Conservation (phyloP, 192 early-diverging fungal genomes). For the Gaertneriomyces semiglobifer region DNA sequence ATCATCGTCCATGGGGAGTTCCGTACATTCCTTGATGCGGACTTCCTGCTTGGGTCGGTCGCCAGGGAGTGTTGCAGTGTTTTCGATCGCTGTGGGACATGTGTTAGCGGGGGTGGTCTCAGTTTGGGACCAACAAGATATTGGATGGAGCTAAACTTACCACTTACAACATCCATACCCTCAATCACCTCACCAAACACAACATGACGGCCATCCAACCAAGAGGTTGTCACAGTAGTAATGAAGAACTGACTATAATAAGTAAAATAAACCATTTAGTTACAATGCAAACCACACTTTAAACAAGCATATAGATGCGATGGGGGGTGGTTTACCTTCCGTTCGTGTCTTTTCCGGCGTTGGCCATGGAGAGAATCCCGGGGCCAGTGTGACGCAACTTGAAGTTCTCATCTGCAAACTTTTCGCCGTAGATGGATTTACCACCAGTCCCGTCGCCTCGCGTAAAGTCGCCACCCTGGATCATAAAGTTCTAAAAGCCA, state of each 20-base stretch:
- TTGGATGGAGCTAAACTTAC: constrained; percentile 38
- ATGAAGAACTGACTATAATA: constrained; percentile 61
- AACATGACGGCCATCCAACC: constrained; percentile 60
- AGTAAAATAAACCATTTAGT: neutral
- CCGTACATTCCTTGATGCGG: constrained; percentile 47
- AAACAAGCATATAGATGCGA: constrained; percentile 35
- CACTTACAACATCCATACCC: constrained; percentile 49
- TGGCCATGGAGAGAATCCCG: constrained; percentile 92
- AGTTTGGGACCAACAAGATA: constrained; percentile 19
- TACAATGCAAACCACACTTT: neutral
- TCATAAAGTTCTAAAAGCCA: constrained; percentile 60
- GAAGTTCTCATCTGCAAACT: constrained; percentile 96
- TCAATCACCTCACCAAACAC: constrained; percentile 58
- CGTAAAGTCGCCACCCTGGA: constrained; percentile 84
- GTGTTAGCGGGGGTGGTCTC: neutral
- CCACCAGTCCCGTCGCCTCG: constrained; percentile 76
- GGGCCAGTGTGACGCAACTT: constrained; percentile 67
- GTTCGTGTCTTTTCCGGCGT: constrained; percentile 47
- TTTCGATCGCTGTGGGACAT: neutral
- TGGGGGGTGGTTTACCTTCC: neutral
- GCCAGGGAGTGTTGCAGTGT: constrained; percentile 17
- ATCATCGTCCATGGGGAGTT: constrained; percentile 39
- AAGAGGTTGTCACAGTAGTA: constrained; percentile 48
- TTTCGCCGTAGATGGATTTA: constrained; percentile 75
- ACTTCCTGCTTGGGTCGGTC: constrained; percentile 53